Evolutionary conservation across 768 basidiomycete species (phyloP).

Genomic region (Kwoniella heveanensis): DNA sequence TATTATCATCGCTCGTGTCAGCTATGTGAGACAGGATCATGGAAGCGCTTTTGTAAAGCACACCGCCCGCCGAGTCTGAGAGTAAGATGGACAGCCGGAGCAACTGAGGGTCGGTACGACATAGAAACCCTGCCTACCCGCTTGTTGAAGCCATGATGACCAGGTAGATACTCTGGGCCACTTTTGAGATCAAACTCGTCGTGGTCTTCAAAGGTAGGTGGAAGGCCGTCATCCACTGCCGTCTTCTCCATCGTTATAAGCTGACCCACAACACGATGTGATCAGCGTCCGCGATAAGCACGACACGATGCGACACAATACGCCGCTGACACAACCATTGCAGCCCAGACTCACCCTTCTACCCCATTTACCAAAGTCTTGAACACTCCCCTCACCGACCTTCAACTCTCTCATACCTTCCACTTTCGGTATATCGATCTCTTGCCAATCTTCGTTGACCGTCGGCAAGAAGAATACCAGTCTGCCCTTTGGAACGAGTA

Average conservation of each 20-base stretch:
- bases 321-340: background rate
- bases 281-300: too few relatives aligned
- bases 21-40: too few relatives aligned
- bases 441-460: slow-evolving; percentile 85
- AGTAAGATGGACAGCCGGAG: too few relatives aligned
- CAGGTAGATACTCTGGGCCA: slow-evolving; percentile 61
- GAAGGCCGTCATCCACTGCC: slow-evolving; percentile 37
- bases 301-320: too few relatives aligned
- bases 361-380: slow-evolving; percentile 95
- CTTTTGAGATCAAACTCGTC: slow-evolving; percentile 53
- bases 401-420: slow-evolving; percentile 76
- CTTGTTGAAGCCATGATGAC: slow-evolving; percentile 83
- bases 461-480: slow-evolving; percentile 85
- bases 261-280: slow-evolving; percentile 57
- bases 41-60: too few relatives aligned
- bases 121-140: slow-evolving; percentile 58
- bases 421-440: slow-evolving; percentile 76
- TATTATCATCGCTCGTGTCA: too few relatives aligned
- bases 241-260: slow-evolving; percentile 85
- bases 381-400: slow-evolving; percentile 63
- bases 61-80: too few relatives aligned
- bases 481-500: slow-evolving; percentile 80
- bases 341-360: slow-evolving; percentile 66
- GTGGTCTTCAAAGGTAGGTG: slow-evolving; percentile 38
- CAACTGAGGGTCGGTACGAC: too few relatives aligned